Evolutionary conservation across 768 basidiomycete species (phyloP).

Genomic region (Mycena galopus): DNA sequence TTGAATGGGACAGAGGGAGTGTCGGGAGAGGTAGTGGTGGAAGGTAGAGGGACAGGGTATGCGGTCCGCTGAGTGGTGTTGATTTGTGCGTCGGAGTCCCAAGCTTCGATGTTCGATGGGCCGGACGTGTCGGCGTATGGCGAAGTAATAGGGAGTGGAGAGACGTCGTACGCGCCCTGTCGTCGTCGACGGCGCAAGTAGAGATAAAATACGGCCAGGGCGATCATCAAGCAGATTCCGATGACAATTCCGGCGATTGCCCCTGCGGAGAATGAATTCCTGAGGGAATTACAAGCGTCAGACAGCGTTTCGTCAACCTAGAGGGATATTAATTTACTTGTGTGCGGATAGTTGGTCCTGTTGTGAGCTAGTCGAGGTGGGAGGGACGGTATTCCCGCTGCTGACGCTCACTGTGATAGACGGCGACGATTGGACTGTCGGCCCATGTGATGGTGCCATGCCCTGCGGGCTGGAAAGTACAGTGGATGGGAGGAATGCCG

Average conservation of each 20-base stretch:
- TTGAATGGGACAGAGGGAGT: not conserved
- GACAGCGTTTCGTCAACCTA: not conserved
- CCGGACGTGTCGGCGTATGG: not conserved
- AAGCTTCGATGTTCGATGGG: not conserved
- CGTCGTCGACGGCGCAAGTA: not conserved
- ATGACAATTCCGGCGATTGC: not conserved
- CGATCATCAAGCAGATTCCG: too few species aligned
- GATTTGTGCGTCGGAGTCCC: not conserved
- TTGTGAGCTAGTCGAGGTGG: not conserved
- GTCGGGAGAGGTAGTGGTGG: not conserved
- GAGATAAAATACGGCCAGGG: too few species aligned
- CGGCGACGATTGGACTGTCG: not conserved
- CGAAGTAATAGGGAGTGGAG: not conserved
- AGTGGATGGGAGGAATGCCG: not conserved
- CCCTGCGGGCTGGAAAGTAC: not conserved
- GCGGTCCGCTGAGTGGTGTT: not conserved
- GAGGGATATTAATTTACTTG: not conserved
- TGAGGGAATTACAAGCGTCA: constrained; percentile 1
- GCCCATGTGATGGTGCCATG: not conserved
- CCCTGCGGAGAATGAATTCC: constrained; percentile 1
- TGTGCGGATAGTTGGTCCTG: not conserved
- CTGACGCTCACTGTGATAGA: not conserved
- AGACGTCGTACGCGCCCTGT: not conserved
- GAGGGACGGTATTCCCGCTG: not conserved
- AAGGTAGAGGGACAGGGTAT: not conserved